Evolutionary conservation across 495 filamentous ascomycete genomes (phyloP).

Genomic region (Neurospora discreta): DNA sequence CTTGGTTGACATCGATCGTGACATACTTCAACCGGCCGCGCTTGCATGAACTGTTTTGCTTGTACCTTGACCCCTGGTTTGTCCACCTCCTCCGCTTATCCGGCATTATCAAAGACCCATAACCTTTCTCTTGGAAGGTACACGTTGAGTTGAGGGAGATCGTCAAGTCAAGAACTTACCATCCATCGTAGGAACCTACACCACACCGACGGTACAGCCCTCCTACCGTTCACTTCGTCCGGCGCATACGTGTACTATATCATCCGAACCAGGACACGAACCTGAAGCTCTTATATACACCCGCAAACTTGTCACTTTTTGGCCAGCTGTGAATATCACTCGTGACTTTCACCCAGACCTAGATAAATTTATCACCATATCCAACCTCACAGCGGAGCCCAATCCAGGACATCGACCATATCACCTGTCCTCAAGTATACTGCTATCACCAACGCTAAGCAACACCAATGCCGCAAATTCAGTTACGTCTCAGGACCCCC

Average conservation of each 20-base stretch:
- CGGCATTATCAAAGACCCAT: not conserved
- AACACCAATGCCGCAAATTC: conserved; percentile 14
- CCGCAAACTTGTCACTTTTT: no score
- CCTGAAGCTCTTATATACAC: not conserved
- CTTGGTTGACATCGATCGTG: not conserved
- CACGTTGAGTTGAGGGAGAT: not conserved
- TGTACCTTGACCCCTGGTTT: not conserved
- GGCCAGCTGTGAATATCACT: not conserved
- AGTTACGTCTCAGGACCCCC: conserved; percentile 27
- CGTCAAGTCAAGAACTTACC: not conserved
- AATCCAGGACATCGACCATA: not conserved
- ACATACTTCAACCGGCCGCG: not conserved
- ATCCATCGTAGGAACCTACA: no score
- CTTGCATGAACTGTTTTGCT: not conserved
- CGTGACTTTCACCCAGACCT: not conserved
- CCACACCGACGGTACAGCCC: not conserved
- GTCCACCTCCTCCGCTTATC: not conserved
- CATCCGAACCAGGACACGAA: not conserved
- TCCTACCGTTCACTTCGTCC: not conserved
- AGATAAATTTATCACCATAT: not conserved
- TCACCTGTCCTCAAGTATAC: not conserved
- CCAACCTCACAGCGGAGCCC: not conserved
- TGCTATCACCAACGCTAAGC: not conserved
- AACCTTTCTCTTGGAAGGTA: not conserved
- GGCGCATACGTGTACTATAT: not conserved